Conservation (phyloP, 129 eudicot genomes). For the Glebionis coronaria region DNA sequence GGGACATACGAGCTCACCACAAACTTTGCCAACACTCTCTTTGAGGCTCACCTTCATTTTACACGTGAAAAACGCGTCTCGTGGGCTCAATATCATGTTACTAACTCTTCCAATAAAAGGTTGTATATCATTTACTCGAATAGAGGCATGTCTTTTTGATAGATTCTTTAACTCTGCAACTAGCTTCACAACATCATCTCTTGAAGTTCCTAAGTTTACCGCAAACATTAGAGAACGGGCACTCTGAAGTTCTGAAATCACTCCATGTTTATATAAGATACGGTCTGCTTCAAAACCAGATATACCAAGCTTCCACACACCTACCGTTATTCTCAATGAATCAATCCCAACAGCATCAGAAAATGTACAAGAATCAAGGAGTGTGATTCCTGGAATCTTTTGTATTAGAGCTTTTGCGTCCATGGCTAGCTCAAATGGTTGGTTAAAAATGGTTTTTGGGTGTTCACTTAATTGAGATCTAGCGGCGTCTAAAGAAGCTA, state of each 20-base stretch:
- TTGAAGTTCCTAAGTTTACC: constrained; percentile 60
- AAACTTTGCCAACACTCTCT: constrained; percentile 52
- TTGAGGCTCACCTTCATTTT: constrained; percentile 42
- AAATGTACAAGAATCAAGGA: constrained; percentile 33
- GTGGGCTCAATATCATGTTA: constrained; percentile 48
- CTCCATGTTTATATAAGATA: constrained; percentile 41
- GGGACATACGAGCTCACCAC: constrained; percentile 80
- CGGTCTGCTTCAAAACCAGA: constrained; percentile 75
- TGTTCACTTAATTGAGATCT: constrained; percentile 53
- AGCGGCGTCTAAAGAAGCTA: constrained; percentile 86
- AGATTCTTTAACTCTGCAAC: constrained; percentile 49
- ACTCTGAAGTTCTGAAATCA: constrained; percentile 54
- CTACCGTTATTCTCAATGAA: constrained; percentile 63
- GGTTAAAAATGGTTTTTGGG: constrained; percentile 38
- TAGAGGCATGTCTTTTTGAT: constrained; percentile 25
- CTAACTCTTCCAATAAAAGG: constrained; percentile 15
- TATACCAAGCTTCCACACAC: constrained; percentile 52
- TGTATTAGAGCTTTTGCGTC: constrained; percentile 48
- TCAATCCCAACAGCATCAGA: constrained; percentile 26
- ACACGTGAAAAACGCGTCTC: constrained; percentile 73
- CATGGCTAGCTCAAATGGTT: constrained; percentile 42
- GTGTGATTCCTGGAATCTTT: constrained; percentile 43
- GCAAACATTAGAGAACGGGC: constrained; percentile 56
- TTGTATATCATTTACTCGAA: constrained; percentile 2
- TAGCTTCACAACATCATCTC: constrained; percentile 61